A percentile compares a stretch with the other conserved stretches of the same genome.
phyloP scores from a whole-genome alignment of 1,284 basidiomycete species.

The Hypsizygus ulmarius region DNA sequence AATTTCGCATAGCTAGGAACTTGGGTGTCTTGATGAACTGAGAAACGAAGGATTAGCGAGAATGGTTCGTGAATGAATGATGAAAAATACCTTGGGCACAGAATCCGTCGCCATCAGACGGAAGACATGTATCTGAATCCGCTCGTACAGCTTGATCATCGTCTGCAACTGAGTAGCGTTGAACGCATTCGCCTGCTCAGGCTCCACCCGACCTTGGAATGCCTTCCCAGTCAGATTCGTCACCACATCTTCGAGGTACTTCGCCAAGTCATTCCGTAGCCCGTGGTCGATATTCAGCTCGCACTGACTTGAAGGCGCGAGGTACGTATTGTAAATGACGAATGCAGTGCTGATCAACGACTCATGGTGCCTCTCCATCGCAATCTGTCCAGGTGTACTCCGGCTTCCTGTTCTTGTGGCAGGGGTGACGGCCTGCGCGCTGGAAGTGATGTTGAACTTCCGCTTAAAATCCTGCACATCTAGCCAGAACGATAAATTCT shows the following conservation, averaged over 20 bases:
- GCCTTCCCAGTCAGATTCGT: slow-evolving; percentile 71
- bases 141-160: slow-evolving; percentile 91
- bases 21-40: slow-evolving; percentile 84
- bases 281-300: slow-evolving; percentile 99
- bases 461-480: slow-evolving; percentile 97
- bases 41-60: slow-evolving; percentile 10
- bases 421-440: slow-evolving; percentile 69
- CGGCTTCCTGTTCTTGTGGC: slow-evolving; percentile 38
- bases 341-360: slow-evolving; percentile 93
- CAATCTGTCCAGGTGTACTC: slow-evolving; percentile 71
- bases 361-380: slow-evolving; percentile 98
- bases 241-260: slow-evolving; percentile 88
- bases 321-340: slow-evolving; percentile 91
- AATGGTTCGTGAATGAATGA: slow-evolving; percentile 3
- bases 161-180: slow-evolving; percentile 94
- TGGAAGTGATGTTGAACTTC: slow-evolving; percentile 93
- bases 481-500: slow-evolving; percentile 96
- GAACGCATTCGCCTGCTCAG: slow-evolving; percentile 73
- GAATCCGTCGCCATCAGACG: slow-evolving; percentile 97
- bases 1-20: slow-evolving; percentile 72
- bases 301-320: slow-evolving; percentile 91
- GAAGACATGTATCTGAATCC: slow-evolving; percentile 97
- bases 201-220: slow-evolving; percentile 75
- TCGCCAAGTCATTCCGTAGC: slow-evolving; percentile 89
- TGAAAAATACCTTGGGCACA: slow-evolving; percentile 77